Percentiles rank a stretch among this genome's conserved stretches.
Conservation (phyloP, 2,329 filamentous ascomycete species). For the Colletotrichum eleusines region DNA sequence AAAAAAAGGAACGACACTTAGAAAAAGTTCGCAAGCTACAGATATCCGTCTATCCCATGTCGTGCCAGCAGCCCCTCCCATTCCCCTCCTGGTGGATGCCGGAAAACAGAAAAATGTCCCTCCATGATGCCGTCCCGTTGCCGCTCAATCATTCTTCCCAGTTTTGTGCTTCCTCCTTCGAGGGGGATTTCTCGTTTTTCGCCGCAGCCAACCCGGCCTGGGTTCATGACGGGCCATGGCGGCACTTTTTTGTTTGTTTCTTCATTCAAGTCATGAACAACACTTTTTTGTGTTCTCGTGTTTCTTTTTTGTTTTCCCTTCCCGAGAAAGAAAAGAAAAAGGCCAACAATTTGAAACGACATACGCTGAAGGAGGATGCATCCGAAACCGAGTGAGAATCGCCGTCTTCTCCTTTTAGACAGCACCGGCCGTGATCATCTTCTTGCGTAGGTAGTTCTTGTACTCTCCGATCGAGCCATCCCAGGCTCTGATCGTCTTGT, state of each 20-base stretch:
- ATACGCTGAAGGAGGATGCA: constrained; percentile 16
- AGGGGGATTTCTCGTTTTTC: constrained; percentile 1
- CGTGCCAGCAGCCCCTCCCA: constrained; percentile 25
- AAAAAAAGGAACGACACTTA: not conserved
- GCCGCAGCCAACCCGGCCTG: constrained; percentile 16
- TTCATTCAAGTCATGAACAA: constrained; percentile 27
- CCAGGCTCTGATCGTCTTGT: constrained; percentile 93
- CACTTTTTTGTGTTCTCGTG: constrained; percentile 13
- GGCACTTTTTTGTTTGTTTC: constrained; percentile 1
- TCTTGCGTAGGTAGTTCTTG: constrained; percentile 99
- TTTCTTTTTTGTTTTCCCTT: not conserved
- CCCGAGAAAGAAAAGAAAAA: not conserved
- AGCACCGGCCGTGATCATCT: constrained; percentile 91
- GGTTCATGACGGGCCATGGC: constrained; percentile 17
- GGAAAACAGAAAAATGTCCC: constrained; percentile 19
- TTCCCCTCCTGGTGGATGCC: constrained; percentile 10
- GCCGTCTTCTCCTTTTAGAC: constrained; percentile 70
- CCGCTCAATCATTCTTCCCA: constrained; percentile 19
- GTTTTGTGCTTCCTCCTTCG: not conserved
- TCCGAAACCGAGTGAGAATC: not conserved
- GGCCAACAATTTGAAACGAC: constrained; percentile 7
- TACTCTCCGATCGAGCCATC: constrained; percentile 91
- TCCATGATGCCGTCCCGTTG: constrained; percentile 14
- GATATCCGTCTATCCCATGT: constrained; percentile 38
- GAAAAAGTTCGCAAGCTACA: constrained; percentile 31